These are phyloP conservation scores for Aureobasidium zeae DNA, from an alignment of 2,329 filamentous ascomycete species.

Conservation along the genomic window DNA sequence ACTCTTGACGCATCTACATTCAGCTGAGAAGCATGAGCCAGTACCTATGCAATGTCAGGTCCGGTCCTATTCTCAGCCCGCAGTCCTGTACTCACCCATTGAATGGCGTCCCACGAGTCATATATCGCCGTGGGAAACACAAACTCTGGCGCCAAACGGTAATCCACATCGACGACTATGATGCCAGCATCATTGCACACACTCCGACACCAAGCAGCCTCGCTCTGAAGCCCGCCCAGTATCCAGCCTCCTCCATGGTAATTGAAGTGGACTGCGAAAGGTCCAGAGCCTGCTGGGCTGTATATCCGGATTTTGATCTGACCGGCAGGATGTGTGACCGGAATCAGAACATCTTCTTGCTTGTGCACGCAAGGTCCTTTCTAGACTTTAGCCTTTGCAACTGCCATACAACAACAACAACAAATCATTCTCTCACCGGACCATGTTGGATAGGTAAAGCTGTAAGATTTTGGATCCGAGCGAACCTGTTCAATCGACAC, in stretches of 20 bases:
- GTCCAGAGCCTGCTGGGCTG: background rate
- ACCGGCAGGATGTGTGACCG: background rate
- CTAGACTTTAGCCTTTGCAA: too few relatives aligned
- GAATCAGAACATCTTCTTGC: background rate
- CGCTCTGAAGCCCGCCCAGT: slow-evolving; percentile 36
- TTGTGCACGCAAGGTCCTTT: background rate
- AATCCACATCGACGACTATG: slow-evolving; percentile 42
- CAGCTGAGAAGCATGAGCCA: slow-evolving; percentile 33
- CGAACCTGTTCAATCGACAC: background rate
- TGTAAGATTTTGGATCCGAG: background rate
- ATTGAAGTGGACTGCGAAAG: background rate
- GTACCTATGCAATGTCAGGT: too few relatives aligned
- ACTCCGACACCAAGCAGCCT: slow-evolving; percentile 35
- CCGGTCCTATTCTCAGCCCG: too few relatives aligned
- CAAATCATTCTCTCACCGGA: too few relatives aligned
- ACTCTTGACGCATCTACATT: background rate
- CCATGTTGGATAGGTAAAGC: slow-evolving; percentile 1
- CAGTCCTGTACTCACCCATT: slow-evolving; percentile 42
- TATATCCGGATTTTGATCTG: background rate
- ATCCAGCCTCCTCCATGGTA: slow-evolving; percentile 38
- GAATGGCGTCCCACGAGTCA: slow-evolving; percentile 40
- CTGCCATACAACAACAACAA: too few relatives aligned
- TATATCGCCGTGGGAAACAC: slow-evolving; percentile 41
- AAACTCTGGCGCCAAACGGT: slow-evolving; percentile 44
- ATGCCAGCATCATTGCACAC: slow-evolving; percentile 31